Percentiles rank a stretch among this genome's conserved stretches.
Conservation (phyloP, 108 stramenopile species). For the Asterionellopsis glacialis region DNA sequence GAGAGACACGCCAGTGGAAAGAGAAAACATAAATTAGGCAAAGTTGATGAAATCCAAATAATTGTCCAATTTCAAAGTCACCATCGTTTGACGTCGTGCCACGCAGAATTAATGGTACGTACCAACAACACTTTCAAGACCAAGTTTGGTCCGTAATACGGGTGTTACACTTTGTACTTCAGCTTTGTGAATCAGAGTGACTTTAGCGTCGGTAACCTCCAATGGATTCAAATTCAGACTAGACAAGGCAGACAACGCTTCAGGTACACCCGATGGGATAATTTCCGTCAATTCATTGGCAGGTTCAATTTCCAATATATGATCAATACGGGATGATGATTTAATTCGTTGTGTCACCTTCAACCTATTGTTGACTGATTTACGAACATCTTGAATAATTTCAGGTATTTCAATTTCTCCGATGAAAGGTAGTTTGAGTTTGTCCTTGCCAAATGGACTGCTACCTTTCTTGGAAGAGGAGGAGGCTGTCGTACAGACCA, state of each 20-base stretch:
- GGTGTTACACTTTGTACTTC: constrained; percentile 45
- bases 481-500: constrained; percentile 49
- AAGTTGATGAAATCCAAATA: too few species aligned
- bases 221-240: constrained; percentile 66
- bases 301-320: constrained; percentile 61
- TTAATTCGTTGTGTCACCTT: constrained; percentile 60
- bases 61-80: not conserved
- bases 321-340: constrained; percentile 47
- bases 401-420: too few species aligned
- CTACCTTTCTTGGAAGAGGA: too few species aligned
- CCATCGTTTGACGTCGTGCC: not conserved
- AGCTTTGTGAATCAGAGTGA: constrained; percentile 71
- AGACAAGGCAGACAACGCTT: constrained; percentile 8
- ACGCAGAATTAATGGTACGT: constrained; percentile 15
- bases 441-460: constrained; percentile 6
- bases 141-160: constrained; percentile 47
- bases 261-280: constrained; percentile 12
- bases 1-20: constrained; percentile 1
- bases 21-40: too few species aligned
- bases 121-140: constrained; percentile 37
- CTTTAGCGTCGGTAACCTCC: constrained; percentile 48
- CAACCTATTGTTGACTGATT: constrained; percentile 29
- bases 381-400: constrained; percentile 2
- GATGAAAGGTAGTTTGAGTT: constrained; percentile 33
- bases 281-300: constrained; percentile 31